Percentiles rank a stretch among this genome's conserved stretches.
Evolutionary conservation across 306 rosid species (phyloP).

Genomic region (Vicia sativa): DNA sequence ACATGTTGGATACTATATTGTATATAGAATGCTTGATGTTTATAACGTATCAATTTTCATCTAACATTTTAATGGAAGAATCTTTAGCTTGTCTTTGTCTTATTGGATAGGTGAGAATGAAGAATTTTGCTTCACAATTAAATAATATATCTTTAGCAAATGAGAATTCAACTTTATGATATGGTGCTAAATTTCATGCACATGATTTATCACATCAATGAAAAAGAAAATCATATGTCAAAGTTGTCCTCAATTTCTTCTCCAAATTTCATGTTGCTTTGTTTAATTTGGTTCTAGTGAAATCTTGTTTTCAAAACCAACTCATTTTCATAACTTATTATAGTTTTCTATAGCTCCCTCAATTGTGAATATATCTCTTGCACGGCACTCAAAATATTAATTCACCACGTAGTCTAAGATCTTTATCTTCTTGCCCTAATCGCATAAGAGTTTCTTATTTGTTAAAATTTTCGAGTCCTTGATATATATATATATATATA

Average conservation of each 20-base stretch:
- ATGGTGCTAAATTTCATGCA: conserved; percentile 55
- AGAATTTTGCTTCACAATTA: conserved; percentile 53
- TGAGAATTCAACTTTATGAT: conserved; percentile 64
- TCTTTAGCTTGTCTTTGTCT: conserved; percentile 45
- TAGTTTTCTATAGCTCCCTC: too few relatives aligned
- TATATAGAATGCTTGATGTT: conserved; percentile 3
- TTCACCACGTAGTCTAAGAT: too few relatives aligned
- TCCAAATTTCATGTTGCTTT: too few relatives aligned
- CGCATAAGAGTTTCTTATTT: too few relatives aligned
- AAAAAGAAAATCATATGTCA: conserved; percentile 37
- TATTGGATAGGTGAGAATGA: conserved; percentile 49
- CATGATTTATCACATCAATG: conserved; percentile 39
- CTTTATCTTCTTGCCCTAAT: too few relatives aligned
- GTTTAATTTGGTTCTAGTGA: too few relatives aligned
- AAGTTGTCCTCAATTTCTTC: neutral
- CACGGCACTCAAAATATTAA: too few relatives aligned
- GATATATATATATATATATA: too few relatives aligned
- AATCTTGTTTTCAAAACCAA: too few relatives aligned
- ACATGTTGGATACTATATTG: conserved; percentile 17
- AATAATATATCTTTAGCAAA: conserved; percentile 57
- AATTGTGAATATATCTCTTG: too few relatives aligned
- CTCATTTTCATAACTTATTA: too few relatives aligned
- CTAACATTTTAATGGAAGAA: conserved; percentile 40
- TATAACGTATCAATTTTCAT: neutral
- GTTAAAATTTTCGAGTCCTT: too few relatives aligned